Evolutionary conservation across 441 rosid genomes (phyloP).

Genomic region (Breynia disticha): DNA sequence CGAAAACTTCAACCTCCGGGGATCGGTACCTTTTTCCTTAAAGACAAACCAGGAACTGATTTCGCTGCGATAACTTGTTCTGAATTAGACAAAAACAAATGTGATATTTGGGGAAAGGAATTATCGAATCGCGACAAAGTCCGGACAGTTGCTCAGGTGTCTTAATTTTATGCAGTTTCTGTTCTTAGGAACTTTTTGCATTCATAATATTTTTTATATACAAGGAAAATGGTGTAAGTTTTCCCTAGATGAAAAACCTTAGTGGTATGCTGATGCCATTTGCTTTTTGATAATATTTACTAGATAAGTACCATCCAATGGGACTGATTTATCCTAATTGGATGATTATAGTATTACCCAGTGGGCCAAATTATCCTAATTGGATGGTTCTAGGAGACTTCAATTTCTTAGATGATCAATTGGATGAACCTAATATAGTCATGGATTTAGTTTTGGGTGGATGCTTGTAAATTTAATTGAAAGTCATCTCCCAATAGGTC

Average conservation of each 20-base stretch:
- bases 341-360: no score
- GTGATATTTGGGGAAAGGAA: constrained; percentile 79
- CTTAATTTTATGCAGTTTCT: no score
- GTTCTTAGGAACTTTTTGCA: constrained; percentile 16
- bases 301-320: constrained; percentile 86
- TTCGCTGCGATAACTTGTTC: constrained; percentile 44
- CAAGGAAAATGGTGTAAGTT: background rate
- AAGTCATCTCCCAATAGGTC: no score
- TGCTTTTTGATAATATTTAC: constrained; percentile 15
- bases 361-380: constrained; percentile 90
- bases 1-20: constrained; percentile 32
- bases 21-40: constrained; percentile 91
- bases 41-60: constrained; percentile 75
- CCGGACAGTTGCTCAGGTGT: constrained; percentile 96
- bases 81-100: constrained; percentile 56
- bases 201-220: background rate
- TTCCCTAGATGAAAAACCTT: background rate
- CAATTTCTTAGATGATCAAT: constrained; percentile 84
- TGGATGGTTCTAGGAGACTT: constrained; percentile 93
- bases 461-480: background rate
- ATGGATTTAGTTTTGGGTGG: background rate
- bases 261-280: background rate
- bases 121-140: constrained; percentile 79
- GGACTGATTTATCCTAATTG: constrained; percentile 85
- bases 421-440: constrained; percentile 1